Base-by-base conservation (phyloP, 2,329 filamentous ascomycete species). In the Ceratocystis cubensis region DNA sequence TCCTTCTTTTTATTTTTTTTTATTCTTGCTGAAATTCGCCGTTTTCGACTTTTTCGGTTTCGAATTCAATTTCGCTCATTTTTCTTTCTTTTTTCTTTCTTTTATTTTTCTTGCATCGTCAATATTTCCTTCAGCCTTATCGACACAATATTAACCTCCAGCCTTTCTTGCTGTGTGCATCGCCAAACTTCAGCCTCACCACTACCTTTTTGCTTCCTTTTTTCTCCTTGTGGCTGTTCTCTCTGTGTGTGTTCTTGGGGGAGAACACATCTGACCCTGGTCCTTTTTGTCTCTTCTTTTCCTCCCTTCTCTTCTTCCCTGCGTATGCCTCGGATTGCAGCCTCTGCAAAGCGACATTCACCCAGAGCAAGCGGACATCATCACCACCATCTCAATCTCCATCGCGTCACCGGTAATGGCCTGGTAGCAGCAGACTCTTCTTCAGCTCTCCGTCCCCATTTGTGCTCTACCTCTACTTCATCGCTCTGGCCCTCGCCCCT, bases 351-450 rank as follows among this genome's bases (percentile, higher is more conserved):
- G 80, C 82, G 82, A 83, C 81, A 84, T 76, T 79, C 80, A 78
- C 81, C 53, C 8, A 57, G 80, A 78, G 80, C 80, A 75, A 53
- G 8, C 48, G 48, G 20, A 7, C 17, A 22, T 53, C 48, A 20
- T 53, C 77, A 77, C 71, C 87, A 80, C 71, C 87, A 80, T 78
- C 82, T 41, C 37, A 41, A 86, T 76, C 50, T 46, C 53, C 61
- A 62, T 50, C 85, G 85, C 79, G 87, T 87, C 77, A 84, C 81
- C 73, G 85, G 88, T 76, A 91, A 89, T 87, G 91, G 90, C 74
- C 81, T 91, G 76, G 88, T 91, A 81, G 86, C 53, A 57, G 53
- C 37, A 86, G 73, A 10, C 57, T 17, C 46, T 30, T 53, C 59
- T 44, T 50, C 63, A n/a, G 3, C 46, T 85, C 88, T 25, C 64